These are phyloP conservation scores for Populus deltoides DNA, from an alignment of 345 rosid species.

Conservation along the genomic window DNA sequence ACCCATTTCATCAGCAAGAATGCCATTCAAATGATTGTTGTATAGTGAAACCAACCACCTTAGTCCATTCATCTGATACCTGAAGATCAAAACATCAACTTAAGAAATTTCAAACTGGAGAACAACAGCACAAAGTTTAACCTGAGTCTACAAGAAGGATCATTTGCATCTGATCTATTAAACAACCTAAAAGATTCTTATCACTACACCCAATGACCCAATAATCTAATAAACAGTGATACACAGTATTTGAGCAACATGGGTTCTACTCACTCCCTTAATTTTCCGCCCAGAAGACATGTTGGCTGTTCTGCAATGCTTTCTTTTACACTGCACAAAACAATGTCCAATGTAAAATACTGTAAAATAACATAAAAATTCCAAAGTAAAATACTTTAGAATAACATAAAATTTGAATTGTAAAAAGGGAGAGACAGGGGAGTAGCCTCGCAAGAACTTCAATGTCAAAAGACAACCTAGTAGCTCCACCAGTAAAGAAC, in stretches of 20 bases:
- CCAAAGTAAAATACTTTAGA: neutral
- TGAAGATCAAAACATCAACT: slow-evolving; percentile 27
- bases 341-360: neutral
- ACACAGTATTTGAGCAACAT: neutral
- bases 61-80: slow-evolving; percentile 95
- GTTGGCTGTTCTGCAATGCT: slow-evolving; percentile 76
- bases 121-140: neutral
- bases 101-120: slow-evolving; percentile 14
- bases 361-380: neutral
- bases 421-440: neutral
- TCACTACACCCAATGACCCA: neutral
- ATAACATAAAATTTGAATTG: neutral
- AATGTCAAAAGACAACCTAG: neutral
- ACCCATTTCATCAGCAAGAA: slow-evolving; percentile 98
- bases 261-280: slow-evolving; percentile 74
- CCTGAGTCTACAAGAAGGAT: neutral
- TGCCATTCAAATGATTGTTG: slow-evolving; percentile 86
- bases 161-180: neutral
- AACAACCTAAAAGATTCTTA: neutral
- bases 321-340: slow-evolving; percentile 75
- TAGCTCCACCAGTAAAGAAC: neutral
- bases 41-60: slow-evolving; percentile 89
- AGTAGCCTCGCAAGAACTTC: neutral
- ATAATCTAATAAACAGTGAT: neutral
- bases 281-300: slow-evolving; percentile 68